A percentile compares a stretch with the other conserved stretches of the same genome.
These are phyloP conservation scores for Cyclanthera cordifolia DNA, from an alignment of 306 rosid genomes.

Conservation along the genomic window DNA sequence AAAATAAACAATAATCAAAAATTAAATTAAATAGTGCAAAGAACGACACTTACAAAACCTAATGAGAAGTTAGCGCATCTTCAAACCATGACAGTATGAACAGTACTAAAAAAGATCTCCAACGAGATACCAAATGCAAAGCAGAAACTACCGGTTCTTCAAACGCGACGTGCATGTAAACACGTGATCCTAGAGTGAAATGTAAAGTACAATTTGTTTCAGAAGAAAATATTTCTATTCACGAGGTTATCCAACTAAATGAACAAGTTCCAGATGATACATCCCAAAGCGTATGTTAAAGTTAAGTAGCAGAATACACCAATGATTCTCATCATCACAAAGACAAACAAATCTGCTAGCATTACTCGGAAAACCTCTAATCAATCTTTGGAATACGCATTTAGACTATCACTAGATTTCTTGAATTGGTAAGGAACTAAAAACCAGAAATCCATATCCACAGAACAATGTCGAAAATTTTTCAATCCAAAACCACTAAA, in stretches of 20 bases:
- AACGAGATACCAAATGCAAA: too few relatives aligned
- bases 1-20: too few relatives aligned
- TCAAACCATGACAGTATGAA: too few relatives aligned
- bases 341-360: background rate
- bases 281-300: background rate
- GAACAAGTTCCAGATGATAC: background rate
- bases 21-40: too few relatives aligned
- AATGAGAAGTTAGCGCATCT: too few relatives aligned
- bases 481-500: background rate
- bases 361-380: background rate
- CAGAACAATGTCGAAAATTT: background rate
- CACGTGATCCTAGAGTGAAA: conserved; percentile 1
- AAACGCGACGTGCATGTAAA: too few relatives aligned
- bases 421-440: background rate
- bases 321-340: background rate
- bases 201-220: background rate
- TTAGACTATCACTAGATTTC: background rate
- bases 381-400: background rate
- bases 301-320: background rate
- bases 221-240: background rate
- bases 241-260: background rate
- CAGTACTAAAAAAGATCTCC: too few relatives aligned
- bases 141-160: too few relatives aligned
- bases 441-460: background rate
- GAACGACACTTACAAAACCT: too few relatives aligned